Base-by-base conservation (phyloP, 2,329 filamentous ascomycete species). In the Nannizzia gypsea region DNA sequence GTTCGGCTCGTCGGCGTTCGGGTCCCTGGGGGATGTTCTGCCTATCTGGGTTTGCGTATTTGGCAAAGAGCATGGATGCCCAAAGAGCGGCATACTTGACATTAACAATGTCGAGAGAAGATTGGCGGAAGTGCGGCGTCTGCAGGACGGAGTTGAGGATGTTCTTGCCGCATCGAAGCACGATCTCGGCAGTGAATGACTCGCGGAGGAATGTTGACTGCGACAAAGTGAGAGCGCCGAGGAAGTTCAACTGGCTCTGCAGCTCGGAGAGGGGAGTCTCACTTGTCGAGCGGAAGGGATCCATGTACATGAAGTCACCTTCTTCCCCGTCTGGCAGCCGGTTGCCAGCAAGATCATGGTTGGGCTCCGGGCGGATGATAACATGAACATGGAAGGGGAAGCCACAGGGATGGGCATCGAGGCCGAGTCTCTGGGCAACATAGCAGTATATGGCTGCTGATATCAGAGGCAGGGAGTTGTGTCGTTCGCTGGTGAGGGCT, bases 361-460 rank as follows among this genome's bases (percentile, higher is more conserved):
- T 83, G 0, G 75, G 69, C 0, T 81, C 79, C 3, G 87, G 81
- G 57, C 82, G 78, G 11, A 97, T 83, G 58, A 95, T 84, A 17
- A 84, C 88, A 69, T 95, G 87, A 13, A 96, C 89, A 69, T 96
- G 90, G 64, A 84, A 88, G 2, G 92, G 90, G 67, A 92, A 88
- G 48, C 87, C 85, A 66, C 88, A 92, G 59, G 88, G 90, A 36
- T 84, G 83, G 0, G 91, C 89, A 65, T 86, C 81, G 54, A 99
- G 73, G 1, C 87, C 88, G 11, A 96, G 70, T 40, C 87, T 81
- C 59, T 82, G 80, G 0, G 90, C 91, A 15, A 97, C 72, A 60
- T 84, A 85, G 68, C 88, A 93, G 73, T 87, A 99, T 63, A 97
- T 95, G 62, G 86, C 87, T 59, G 87, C 87, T 1, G 90, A 93